phyloP scores from a whole-genome alignment of 1,284 basidiomycete genomes.

The Pascua sp. region DNA sequence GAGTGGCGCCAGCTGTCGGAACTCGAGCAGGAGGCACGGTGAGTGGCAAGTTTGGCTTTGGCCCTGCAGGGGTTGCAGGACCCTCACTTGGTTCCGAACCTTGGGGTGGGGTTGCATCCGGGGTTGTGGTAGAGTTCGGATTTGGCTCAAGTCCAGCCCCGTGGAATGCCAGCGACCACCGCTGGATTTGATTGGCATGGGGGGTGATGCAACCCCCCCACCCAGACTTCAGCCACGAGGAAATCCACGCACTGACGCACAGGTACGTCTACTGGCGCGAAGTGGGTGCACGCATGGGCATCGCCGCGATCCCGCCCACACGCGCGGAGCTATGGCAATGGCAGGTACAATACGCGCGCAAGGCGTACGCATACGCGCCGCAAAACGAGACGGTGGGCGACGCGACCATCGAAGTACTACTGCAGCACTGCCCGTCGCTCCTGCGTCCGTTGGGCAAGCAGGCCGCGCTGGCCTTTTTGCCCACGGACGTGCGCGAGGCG shows the following conservation, averaged over 20 bases:
- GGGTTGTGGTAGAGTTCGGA: too few relatives aligned
- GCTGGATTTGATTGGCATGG: too few relatives aligned
- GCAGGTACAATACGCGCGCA: constrained; percentile 2
- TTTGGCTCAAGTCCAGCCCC: too few relatives aligned
- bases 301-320: constrained; percentile 9
- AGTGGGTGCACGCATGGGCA: constrained; percentile 14
- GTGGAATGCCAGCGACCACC: too few relatives aligned
- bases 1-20: constrained; percentile 8
- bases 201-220: too few relatives aligned
- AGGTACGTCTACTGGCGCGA: constrained; percentile 14
- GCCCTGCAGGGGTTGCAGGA: too few relatives aligned
- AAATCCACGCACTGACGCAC: not conserved
- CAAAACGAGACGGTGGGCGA: constrained; percentile 8
- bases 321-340: constrained; percentile 6
- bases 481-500: constrained; percentile 5
- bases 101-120: too few relatives aligned
- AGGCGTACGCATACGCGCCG: not conserved
- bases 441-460: not conserved
- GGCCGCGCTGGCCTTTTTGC: constrained; percentile 5
- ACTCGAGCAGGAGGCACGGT: constrained; percentile 7
- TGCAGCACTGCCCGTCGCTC: not conserved
- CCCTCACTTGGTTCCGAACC: too few relatives aligned
- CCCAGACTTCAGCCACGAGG: not conserved
- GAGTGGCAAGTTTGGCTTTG: not conserved
- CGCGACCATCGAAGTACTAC: constrained; percentile 4